These are phyloP conservation scores for Aspergillus affinis DNA, from an alignment of 495 filamentous ascomycete genomes.

Conservation along the genomic window DNA sequence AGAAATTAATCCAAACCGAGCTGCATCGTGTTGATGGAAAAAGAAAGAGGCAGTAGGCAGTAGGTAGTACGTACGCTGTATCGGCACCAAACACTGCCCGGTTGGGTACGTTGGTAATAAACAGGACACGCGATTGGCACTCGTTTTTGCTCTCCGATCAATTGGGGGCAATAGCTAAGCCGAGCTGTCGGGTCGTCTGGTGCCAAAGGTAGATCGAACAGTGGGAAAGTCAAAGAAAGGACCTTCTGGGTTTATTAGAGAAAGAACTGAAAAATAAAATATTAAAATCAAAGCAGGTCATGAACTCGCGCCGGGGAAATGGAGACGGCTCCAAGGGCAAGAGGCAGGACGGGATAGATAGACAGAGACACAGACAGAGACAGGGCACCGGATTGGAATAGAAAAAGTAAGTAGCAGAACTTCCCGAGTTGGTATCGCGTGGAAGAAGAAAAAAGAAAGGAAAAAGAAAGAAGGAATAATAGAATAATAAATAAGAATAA, in stretches of 20 bases:
- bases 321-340: background rate
- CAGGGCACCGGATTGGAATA: constrained; percentile 1
- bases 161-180: constrained; percentile 28
- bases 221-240: constrained; percentile 12
- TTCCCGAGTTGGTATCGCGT: constrained; percentile 4
- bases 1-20: too few relatives aligned
- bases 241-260: constrained; percentile 19
- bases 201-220: constrained; percentile 21
- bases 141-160: constrained; percentile 23
- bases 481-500: too few relatives aligned
- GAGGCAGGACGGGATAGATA: background rate
- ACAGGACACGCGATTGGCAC: constrained; percentile 15
- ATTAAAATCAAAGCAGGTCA: constrained; percentile 10
- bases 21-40: too few relatives aligned
- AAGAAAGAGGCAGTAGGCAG: constrained; percentile 5
- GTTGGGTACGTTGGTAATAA: constrained; percentile 1
- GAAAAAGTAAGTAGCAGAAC: constrained; percentile 6
- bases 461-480: background rate
- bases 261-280: too few relatives aligned
- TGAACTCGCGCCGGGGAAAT: constrained; percentile 13
- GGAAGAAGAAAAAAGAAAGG: background rate
- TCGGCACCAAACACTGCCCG: constrained; percentile 7
- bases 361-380: constrained; percentile 1
- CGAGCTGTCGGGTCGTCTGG: constrained; percentile 31
- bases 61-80: constrained; percentile 12